These are phyloP conservation scores for Colletotrichum tanaceti DNA, from an alignment of 2,329 filamentous ascomycete genomes.

Conservation along the genomic window DNA sequence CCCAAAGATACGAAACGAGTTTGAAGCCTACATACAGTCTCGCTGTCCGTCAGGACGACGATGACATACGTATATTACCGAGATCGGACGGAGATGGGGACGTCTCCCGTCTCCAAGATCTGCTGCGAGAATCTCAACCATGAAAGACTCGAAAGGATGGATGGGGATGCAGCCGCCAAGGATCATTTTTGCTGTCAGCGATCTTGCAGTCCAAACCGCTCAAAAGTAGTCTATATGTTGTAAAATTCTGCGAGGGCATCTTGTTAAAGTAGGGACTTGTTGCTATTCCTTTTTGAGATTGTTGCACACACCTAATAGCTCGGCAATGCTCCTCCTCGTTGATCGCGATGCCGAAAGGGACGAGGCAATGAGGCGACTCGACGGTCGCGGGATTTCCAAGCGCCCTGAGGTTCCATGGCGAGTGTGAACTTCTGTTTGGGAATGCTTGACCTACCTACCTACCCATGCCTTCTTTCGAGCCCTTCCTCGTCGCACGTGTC, in stretches of 20 bases:
- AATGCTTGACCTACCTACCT: neutral
- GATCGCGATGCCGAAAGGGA: too few species aligned
- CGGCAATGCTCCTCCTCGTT: neutral
- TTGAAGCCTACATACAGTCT: neutral
- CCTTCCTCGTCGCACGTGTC: neutral
- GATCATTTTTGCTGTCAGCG: too few species aligned
- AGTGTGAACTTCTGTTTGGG: neutral
- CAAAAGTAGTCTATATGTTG: too few species aligned
- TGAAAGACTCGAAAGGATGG: too few species aligned
- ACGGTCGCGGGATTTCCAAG: neutral
- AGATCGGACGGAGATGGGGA: neutral
- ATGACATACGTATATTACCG: neutral
- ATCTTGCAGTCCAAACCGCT: too few species aligned
- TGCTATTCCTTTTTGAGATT: too few species aligned
- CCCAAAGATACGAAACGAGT: neutral
- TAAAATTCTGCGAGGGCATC: too few species aligned
- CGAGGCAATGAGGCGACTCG: neutral
- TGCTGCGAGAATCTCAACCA: too few species aligned
- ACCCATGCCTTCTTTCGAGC: neutral
- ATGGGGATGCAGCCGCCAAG: too few species aligned
- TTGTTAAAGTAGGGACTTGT: too few species aligned
- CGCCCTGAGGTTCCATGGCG: neutral
- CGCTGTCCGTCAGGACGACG: neutral
- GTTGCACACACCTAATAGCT: too few species aligned
- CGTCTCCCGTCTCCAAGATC: too few species aligned